Evolutionary conservation across 805 yeast species (phyloP).

Genomic region (Wickerhamiella shivajii): DNA sequence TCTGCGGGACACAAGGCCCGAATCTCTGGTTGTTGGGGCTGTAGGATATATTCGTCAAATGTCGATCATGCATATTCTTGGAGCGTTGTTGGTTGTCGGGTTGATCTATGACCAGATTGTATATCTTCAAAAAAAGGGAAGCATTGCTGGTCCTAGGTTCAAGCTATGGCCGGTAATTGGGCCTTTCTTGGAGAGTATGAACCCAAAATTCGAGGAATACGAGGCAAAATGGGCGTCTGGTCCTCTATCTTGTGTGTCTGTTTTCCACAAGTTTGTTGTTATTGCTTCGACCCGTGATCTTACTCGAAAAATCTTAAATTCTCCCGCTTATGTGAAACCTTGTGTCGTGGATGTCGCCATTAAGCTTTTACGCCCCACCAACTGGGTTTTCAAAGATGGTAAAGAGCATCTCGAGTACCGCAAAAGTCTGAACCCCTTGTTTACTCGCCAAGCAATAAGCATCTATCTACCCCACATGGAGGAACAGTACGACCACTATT

Average conservation of each 20-base stretch:
- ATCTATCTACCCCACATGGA: constrained; percentile 78
- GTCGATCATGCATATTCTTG: not conserved
- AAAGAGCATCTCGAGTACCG: constrained; percentile 91
- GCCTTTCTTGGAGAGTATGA: constrained; percentile 84
- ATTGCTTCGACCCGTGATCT: constrained; percentile 81
- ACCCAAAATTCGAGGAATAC: constrained; percentile 92
- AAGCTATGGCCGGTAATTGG: constrained; percentile 94
- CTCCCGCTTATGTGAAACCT: constrained; percentile 84
- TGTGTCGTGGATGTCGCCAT: constrained; percentile 97
- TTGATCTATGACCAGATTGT: constrained; percentile 32
- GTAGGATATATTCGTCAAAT: not conserved
- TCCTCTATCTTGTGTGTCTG: constrained; percentile 88
- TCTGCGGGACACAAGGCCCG: no score
- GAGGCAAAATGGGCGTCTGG: constrained; percentile 90
- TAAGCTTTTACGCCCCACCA: constrained; percentile 84
- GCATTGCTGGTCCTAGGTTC: constrained; percentile 76
- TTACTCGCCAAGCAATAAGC: constrained; percentile 70
- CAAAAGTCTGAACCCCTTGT: constrained; percentile 75
- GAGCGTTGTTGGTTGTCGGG: constrained; percentile 15
- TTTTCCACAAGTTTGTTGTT: constrained; percentile 94
- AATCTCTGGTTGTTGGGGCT: no score
- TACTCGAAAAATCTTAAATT: constrained; percentile 70
- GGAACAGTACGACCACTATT: constrained; percentile 65
- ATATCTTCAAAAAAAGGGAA: constrained; percentile 69
- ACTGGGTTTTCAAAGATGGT: constrained; percentile 97